phyloP scores from a whole-genome alignment of 129 eudicot genomes.

The Flaveria robusta region DNA sequence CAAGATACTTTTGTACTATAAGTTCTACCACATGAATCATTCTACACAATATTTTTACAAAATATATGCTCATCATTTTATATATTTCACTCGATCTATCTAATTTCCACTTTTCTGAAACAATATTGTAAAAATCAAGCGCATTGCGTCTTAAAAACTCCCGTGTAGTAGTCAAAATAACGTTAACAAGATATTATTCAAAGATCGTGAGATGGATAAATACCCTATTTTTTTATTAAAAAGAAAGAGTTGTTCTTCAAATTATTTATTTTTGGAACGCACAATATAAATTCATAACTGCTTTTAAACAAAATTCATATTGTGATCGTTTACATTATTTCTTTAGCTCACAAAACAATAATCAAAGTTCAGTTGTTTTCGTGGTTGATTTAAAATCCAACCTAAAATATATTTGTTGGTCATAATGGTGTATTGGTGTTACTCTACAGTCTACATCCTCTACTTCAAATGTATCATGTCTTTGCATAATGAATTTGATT shows the following conservation, averaged over 20 bases:
- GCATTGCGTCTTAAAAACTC: neutral
- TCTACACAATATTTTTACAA: conserved; percentile 1
- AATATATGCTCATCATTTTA: conserved; percentile 24
- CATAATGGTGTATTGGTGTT: too few relatives aligned
- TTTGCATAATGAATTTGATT: too few relatives aligned
- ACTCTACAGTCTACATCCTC: too few relatives aligned
- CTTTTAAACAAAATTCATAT: neutral
- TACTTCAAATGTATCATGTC: too few relatives aligned
- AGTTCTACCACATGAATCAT: conserved; percentile 6
- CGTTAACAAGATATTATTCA: neutral
- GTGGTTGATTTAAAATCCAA: too few relatives aligned
- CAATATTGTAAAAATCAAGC: neutral
- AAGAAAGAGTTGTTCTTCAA: too few relatives aligned
- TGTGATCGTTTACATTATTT: neutral
- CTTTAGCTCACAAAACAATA: neutral
- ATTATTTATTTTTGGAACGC: neutral
- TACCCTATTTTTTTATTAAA: too few relatives aligned
- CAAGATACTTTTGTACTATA: conserved; percentile 29
- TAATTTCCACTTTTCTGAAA: neutral
- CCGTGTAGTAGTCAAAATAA: neutral
- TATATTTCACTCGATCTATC: conserved; percentile 18
- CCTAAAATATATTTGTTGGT: too few relatives aligned
- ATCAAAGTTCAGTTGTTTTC: too few relatives aligned
- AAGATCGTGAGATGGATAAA: neutral
- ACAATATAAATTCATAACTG: neutral